These are phyloP conservation scores for Fimicolochytrium jonesii DNA, from an alignment of 192 early-diverging fungal species.

Conservation along the genomic window DNA sequence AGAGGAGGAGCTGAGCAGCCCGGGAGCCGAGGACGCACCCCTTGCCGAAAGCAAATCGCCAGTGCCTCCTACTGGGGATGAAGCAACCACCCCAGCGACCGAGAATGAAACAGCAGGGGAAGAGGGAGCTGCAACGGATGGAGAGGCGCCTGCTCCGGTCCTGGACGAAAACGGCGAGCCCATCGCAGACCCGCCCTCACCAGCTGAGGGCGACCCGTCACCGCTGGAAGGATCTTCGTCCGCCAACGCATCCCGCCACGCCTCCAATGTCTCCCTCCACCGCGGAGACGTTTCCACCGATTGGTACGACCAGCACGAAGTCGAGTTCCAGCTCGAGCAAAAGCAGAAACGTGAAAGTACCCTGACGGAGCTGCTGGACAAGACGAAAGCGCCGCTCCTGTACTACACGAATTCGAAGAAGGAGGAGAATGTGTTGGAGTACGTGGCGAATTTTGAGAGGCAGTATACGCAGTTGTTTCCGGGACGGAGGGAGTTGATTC, in stretches of 20 bases:
- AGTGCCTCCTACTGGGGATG: too few relatives aligned
- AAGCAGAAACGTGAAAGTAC: constrained; percentile 19
- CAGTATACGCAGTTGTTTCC: constrained; percentile 57
- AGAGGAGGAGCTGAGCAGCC: too few relatives aligned
- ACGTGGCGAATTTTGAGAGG: constrained; percentile 52
- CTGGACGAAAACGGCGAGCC: too few relatives aligned
- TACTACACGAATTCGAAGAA: constrained; percentile 47
- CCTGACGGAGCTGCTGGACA: constrained; percentile 34
- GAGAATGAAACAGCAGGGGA: too few relatives aligned
- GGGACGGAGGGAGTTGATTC: constrained; percentile 45
- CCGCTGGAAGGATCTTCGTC: too few relatives aligned
- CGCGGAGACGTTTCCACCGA: constrained; percentile 9
- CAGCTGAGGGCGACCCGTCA: too few relatives aligned
- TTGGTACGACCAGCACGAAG: constrained; percentile 38
- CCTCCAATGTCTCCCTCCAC: neutral
- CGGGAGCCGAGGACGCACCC: too few relatives aligned
- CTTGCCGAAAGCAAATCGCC: too few relatives aligned
- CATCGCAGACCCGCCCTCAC: too few relatives aligned
- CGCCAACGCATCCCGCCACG: constrained; percentile 9
- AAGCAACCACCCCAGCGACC: too few relatives aligned
- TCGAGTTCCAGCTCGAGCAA: constrained; percentile 32
- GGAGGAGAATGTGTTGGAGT: constrained; percentile 45
- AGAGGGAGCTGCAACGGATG: too few relatives aligned
- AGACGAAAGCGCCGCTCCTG: constrained; percentile 30
- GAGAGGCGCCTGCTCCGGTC: too few relatives aligned